phyloP scores from a whole-genome alignment of 148 eudicot genomes.

The Fagopyrum esculentum region DNA sequence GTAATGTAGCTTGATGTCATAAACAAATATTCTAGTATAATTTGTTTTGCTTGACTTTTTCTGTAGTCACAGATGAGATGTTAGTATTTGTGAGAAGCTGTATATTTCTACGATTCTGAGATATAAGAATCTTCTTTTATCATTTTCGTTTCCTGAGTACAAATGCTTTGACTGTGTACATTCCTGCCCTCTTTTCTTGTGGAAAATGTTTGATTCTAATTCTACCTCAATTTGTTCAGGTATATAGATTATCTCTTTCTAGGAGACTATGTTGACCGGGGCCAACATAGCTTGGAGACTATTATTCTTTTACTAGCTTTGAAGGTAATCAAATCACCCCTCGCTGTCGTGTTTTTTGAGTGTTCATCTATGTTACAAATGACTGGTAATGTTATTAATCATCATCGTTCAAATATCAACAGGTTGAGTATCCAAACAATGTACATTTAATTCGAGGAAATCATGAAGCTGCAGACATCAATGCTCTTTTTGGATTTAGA shows the following conservation, averaged over 20 bases:
- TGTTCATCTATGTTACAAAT: background rate
- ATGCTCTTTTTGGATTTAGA: constrained; percentile 98
- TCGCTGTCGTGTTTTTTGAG: background rate
- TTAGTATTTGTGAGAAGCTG: background rate
- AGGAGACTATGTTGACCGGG: constrained; percentile 97
- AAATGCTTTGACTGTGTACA: background rate
- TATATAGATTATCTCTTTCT: constrained; percentile 96
- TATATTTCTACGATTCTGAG: background rate
- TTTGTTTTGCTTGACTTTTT: background rate
- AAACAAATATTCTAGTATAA: background rate
- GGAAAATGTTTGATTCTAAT: background rate
- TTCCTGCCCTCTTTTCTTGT: background rate
- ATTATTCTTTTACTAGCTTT: constrained; percentile 85
- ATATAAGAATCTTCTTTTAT: background rate
- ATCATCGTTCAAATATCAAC: constrained; percentile 2
- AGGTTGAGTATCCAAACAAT: constrained; percentile 84
- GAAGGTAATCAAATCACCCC: constrained; percentile 64
- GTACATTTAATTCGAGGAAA: constrained; percentile 97
- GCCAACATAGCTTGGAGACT: constrained; percentile 99
- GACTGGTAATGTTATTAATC: constrained; percentile 24
- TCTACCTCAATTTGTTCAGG: constrained; percentile 28
- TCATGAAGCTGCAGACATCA: constrained; percentile 99
- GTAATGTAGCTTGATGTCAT: background rate
- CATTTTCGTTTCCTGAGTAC: background rate
- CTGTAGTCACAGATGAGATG: background rate